Evolutionary conservation across 1,139 yeast species (phyloP).

Genomic region (Williopsis jadinii): DNA sequence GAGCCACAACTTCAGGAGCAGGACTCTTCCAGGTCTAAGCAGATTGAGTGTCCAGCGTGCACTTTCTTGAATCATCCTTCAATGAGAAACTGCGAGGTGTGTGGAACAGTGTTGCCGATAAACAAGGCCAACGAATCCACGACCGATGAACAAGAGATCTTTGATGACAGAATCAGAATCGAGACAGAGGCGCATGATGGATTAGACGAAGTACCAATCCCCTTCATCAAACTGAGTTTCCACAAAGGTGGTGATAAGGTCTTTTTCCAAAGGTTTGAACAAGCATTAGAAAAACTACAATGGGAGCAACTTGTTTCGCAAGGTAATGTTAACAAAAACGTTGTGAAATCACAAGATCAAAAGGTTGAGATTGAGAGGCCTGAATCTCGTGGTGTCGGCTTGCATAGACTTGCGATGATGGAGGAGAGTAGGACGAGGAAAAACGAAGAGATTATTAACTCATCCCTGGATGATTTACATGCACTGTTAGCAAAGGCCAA

Average conservation of each 20-base stretch:
- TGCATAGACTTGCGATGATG: slow-evolving; percentile 60
- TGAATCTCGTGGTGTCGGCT: slow-evolving; percentile 36
- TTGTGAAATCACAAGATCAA: neutral
- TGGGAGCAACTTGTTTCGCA: slow-evolving; percentile 32
- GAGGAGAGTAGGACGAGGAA: slow-evolving; percentile 51
- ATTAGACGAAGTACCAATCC: slow-evolving; percentile 25
- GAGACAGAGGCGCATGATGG: slow-evolving; percentile 25
- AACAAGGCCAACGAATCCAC: slow-evolving; percentile 22
- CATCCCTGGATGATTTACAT: slow-evolving; percentile 72
- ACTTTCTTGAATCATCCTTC: slow-evolving; percentile 84
- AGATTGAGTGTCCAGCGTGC: slow-evolving; percentile 65
- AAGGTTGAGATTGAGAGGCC: neutral
- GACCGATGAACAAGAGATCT: slow-evolving; percentile 10
- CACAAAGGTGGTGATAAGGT: slow-evolving; percentile 50
- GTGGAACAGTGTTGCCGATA: slow-evolving; percentile 56
- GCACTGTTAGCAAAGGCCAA: slow-evolving; percentile 72
- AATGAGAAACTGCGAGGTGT: slow-evolving; percentile 74
- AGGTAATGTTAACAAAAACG: slow-evolving; percentile 18
- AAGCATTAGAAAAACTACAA: slow-evolving; percentile 36
- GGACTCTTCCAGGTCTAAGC: slow-evolving; percentile 11
- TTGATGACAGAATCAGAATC: slow-evolving; percentile 25
- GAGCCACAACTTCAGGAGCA: neutral
- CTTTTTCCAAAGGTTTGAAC: slow-evolving; percentile 38
- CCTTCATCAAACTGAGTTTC: slow-evolving; percentile 50
- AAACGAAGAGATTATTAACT: slow-evolving; percentile 56